phyloP scores from a whole-genome alignment of 352 stramenopile genomes.

The Phytopythium kandeliae region DNA sequence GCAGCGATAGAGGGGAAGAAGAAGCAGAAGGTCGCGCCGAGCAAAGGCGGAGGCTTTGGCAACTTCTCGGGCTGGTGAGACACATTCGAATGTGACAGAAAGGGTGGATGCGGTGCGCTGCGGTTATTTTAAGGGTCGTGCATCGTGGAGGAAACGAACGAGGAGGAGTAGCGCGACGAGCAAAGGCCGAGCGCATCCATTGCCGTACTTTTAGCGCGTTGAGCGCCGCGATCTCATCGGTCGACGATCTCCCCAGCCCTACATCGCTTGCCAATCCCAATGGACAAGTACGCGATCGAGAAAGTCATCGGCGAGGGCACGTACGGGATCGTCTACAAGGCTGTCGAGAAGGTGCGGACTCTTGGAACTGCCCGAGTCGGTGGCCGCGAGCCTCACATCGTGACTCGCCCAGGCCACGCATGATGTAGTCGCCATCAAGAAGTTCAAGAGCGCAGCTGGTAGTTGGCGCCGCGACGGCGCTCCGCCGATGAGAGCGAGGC shows the following conservation, averaged over 20 bases:
- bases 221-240: neutral
- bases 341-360: constrained; percentile 55
- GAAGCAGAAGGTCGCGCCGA: constrained; percentile 38
- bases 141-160: neutral
- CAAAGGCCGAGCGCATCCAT: neutral
- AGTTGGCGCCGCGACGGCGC: no score
- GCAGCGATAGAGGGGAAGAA: constrained; percentile 75
- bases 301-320: constrained; percentile 82
- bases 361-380: no score
- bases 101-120: no score
- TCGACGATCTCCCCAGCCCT: neutral
- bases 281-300: constrained; percentile 80
- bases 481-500: no score
- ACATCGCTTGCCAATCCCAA: constrained; percentile 8
- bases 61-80: constrained; percentile 74
- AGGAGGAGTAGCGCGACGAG: neutral
- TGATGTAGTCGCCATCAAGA: constrained; percentile 78
- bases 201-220: neutral
- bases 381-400: no score
- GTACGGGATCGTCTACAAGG: constrained; percentile 79
- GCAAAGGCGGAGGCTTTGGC: constrained; percentile 48
- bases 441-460: constrained; percentile 70
- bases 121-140: no score
- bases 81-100: neutral
- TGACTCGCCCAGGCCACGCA: constrained; percentile 30